phyloP scores from a whole-genome alignment of 2,329 filamentous ascomycete species.

The Diaporthe vexans region DNA sequence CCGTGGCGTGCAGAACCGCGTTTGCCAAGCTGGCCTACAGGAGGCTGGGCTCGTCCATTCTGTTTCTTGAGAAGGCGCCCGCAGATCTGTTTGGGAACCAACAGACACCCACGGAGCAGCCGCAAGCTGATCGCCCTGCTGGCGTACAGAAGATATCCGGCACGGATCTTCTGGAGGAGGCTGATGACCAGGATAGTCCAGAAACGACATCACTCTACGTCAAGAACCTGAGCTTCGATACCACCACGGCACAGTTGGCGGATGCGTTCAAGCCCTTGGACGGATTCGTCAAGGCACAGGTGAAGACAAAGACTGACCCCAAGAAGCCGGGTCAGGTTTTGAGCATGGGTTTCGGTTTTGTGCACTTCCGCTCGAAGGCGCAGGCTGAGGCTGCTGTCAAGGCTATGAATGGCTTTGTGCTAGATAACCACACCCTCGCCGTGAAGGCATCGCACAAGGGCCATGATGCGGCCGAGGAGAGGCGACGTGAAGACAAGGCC shows the following conservation, averaged over 20 bases:
- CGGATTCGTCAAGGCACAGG: constrained; percentile 88
- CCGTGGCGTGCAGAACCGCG: constrained; percentile 84
- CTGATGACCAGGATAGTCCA: constrained; percentile 64
- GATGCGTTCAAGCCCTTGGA: constrained; percentile 85
- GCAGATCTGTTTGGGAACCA: constrained; percentile 77
- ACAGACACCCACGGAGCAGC: constrained; percentile 46
- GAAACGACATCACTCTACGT: constrained; percentile 90
- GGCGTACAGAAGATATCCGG: constrained; percentile 75
- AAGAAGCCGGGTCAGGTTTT: constrained; percentile 89
- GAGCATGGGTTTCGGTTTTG: constrained; percentile 98
- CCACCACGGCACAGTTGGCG: constrained; percentile 81
- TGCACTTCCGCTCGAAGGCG: constrained; percentile 84
- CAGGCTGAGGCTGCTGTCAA: constrained; percentile 84
- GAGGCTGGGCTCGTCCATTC: constrained; percentile 88
- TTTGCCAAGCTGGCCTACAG: constrained; percentile 90
- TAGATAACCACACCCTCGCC: constrained; percentile 89
- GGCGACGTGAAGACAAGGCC: constrained; percentile 83
- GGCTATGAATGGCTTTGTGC: constrained; percentile 88
- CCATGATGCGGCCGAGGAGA: constrained; percentile 88
- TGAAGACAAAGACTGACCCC: constrained; percentile 95
- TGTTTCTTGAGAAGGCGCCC: constrained; percentile 95
- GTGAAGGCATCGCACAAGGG: constrained; percentile 91
- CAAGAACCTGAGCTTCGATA: constrained; percentile 93
- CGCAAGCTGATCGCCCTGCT: constrained; percentile 54
- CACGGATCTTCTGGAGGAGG: constrained; percentile 75